phyloP scores from a whole-genome alignment of 371 early-diverging fungal species.

The Umbelopsis sp. region DNA sequence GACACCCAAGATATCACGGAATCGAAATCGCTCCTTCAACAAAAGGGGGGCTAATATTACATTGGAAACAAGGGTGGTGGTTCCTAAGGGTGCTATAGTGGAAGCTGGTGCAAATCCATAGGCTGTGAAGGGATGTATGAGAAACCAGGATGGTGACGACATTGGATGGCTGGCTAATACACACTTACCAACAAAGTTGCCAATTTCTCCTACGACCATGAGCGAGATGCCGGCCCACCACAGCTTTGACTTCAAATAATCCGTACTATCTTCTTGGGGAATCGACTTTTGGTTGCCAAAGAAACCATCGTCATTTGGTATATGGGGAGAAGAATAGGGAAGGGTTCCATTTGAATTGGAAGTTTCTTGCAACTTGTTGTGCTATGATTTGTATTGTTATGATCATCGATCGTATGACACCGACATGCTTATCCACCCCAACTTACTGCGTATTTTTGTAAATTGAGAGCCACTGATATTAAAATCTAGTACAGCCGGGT shows the following conservation, averaged over 20 bases:
- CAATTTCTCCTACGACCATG: conserved; percentile 57
- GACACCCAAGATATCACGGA: conserved; percentile 60
- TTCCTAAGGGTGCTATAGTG: conserved; percentile 72
- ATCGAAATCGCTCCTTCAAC: conserved; percentile 61
- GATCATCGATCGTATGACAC: not conserved
- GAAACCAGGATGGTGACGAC: not conserved
- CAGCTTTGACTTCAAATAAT: conserved; percentile 53
- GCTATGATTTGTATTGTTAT: conserved; percentile 26
- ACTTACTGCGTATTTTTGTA: conserved; percentile 70
- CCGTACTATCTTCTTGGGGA: conserved; percentile 16
- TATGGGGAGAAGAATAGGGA: conserved; percentile 4
- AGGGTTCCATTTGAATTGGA: conserved; percentile 30
- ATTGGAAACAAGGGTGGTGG: conserved; percentile 65
- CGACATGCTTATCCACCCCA: not conserved
- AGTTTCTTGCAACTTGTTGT: conserved; percentile 50
- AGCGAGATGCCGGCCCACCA: conserved; percentile 72
- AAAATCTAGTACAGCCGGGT: conserved; percentile 44
- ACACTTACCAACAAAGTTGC: conserved; percentile 47
- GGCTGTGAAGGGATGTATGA: conserved; percentile 33
- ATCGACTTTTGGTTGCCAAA: not conserved
- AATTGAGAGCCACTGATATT: conserved; percentile 70
- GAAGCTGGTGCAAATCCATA: conserved; percentile 77
- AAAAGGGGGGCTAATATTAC: conserved; percentile 68
- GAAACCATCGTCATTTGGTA: not conserved
- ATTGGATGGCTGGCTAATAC: not conserved